Evolutionary conservation across 2,329 filamentous ascomycete species (phyloP).

Genomic region (Talaromyces sp.): DNA sequence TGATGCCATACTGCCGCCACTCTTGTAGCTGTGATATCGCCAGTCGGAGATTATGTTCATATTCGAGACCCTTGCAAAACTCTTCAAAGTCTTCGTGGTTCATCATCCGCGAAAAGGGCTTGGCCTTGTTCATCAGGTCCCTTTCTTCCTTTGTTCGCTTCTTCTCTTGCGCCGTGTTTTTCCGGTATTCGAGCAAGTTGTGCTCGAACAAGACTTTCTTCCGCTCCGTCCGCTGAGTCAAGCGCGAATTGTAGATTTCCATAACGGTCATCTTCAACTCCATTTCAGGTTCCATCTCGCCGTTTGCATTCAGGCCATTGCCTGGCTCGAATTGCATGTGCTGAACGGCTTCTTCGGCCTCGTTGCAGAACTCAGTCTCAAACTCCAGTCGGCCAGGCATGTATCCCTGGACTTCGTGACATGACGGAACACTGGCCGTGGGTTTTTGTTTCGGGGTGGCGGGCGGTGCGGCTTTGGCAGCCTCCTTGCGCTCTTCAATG

Average conservation of each 20-base stretch:
- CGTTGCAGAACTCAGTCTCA: constrained; percentile 95
- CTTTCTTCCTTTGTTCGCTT: constrained; percentile 93
- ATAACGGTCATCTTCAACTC: constrained; percentile 97
- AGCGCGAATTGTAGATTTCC: constrained; percentile 91
- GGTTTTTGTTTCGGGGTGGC: constrained; percentile 91
- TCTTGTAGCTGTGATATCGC: constrained; percentile 89
- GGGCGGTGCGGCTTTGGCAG: constrained; percentile 74
- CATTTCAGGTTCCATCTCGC: constrained; percentile 89
- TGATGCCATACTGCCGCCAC: constrained; percentile 80
- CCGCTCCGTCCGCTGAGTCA: constrained; percentile 84
- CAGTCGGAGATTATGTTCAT: constrained; percentile 84
- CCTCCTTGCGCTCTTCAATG: constrained; percentile 87
- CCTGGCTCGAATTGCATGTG: constrained; percentile 98
- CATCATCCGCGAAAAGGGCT: constrained; percentile 96
- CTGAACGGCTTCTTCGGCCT: constrained; percentile 95
- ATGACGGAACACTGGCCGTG: constrained; percentile 88
- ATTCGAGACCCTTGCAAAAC: constrained; percentile 76
- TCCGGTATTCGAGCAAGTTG: constrained; percentile 84
- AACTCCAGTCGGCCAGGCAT: constrained; percentile 98
- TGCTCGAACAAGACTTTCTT: constrained; percentile 98
- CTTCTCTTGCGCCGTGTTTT: constrained; percentile 85
- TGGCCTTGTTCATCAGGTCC: constrained; percentile 85
- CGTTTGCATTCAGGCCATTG: constrained; percentile 83
- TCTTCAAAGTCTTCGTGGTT: constrained; percentile 84
- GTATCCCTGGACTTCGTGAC: constrained; percentile 96